These are phyloP conservation scores for Aspergillus affinis DNA, from an alignment of 495 filamentous ascomycete species.

Conservation along the genomic window DNA sequence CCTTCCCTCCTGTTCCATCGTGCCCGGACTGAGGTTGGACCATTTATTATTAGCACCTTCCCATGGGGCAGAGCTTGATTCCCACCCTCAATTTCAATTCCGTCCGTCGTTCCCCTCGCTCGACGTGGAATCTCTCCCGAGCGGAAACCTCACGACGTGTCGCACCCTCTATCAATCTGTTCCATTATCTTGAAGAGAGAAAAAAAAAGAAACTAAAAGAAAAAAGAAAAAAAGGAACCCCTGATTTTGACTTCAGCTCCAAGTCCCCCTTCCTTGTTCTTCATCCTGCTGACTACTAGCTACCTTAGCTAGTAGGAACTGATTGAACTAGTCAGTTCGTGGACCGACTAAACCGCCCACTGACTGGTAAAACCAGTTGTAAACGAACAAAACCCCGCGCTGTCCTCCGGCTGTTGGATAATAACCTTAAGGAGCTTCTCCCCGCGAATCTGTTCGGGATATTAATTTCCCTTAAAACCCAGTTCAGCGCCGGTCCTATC, in stretches of 20 bases:
- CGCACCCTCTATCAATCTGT: neutral
- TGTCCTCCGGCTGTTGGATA: constrained; percentile 13
- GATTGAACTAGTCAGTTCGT: neutral
- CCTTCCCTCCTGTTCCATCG: neutral
- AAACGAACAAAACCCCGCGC: constrained; percentile 13
- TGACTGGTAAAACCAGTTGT: constrained; percentile 3
- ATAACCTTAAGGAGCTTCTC: constrained; percentile 13
- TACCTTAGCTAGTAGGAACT: neutral
- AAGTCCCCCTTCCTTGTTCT: neutral
- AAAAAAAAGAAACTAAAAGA: neutral
- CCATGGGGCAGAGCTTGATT: neutral
- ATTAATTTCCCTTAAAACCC: constrained; percentile 17
- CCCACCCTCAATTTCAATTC: constrained; percentile 2
- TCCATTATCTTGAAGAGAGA: neutral
- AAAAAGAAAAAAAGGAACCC: neutral
- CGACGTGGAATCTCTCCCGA: neutral
- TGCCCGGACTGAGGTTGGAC: neutral
- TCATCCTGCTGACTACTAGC: neutral
- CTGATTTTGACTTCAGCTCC: neutral
- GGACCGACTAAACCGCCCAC: neutral
- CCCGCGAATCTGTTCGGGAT: constrained; percentile 15
- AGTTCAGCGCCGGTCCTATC: constrained; percentile 9
- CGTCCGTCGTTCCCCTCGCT: neutral
- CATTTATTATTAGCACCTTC: constrained; percentile 1
- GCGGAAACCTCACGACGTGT: neutral